These are phyloP conservation scores for Bimuria novae-zelandiae DNA, from an alignment of 2,329 filamentous ascomycete genomes.

Conservation along the genomic window DNA sequence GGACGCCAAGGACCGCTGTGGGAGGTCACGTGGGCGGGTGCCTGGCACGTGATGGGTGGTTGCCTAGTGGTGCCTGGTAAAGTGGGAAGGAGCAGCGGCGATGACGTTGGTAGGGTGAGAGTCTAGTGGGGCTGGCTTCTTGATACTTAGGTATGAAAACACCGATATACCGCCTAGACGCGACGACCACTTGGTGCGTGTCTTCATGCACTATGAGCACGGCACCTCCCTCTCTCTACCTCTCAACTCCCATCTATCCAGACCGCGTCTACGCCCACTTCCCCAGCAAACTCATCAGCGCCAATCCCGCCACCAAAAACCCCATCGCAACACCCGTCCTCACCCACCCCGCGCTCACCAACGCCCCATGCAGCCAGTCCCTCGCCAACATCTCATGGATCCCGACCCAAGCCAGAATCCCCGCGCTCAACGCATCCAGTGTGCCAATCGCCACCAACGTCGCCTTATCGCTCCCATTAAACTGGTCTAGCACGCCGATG, in stretches of 20 bases:
- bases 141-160: too few species aligned
- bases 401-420: constrained; percentile 79
- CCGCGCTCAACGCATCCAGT: constrained; percentile 73
- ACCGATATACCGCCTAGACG: too few species aligned
- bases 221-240: too few species aligned
- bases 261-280: constrained; percentile 66
- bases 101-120: too few species aligned
- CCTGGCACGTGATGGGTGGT: too few species aligned
- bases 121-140: too few species aligned
- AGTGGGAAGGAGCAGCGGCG: too few species aligned
- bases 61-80: too few species aligned
- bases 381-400: constrained; percentile 79
- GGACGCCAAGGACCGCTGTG: too few species aligned
- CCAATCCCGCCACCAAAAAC: constrained; percentile 65
- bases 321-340: constrained; percentile 58
- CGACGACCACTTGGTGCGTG: too few species aligned
- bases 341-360: constrained; percentile 56
- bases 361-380: constrained; percentile 66
- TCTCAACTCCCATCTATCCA: background rate
- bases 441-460: constrained; percentile 75
- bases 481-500: constrained; percentile 69
- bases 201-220: too few species aligned
- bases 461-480: constrained; percentile 72
- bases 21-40: too few species aligned
- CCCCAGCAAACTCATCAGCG: constrained; percentile 72